A percentile compares a stretch with the other conserved stretches of the same genome.
phyloP scores from a whole-genome alignment of 176 grass and related monocot genomes.

The Avena sativa region DNA sequence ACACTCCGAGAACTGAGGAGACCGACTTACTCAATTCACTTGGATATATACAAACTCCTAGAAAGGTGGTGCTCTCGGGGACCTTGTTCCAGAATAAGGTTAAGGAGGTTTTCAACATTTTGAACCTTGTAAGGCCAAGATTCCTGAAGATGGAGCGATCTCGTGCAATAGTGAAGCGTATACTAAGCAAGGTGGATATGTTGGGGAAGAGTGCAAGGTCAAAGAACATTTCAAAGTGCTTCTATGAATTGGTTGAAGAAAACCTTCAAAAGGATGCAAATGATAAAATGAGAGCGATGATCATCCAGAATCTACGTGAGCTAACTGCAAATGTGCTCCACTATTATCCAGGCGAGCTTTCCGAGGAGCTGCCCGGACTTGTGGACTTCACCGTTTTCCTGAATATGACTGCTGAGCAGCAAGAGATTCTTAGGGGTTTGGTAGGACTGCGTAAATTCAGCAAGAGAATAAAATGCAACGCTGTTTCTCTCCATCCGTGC shows the following conservation, averaged over 20 bases:
- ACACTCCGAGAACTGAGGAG: conserved; percentile 80
- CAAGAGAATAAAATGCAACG: conserved; percentile 57
- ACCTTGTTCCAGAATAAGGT: conserved; percentile 91
- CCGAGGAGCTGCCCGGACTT: conserved; percentile 78
- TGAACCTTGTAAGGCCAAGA: conserved; percentile 78
- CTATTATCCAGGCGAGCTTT: conserved; percentile 78
- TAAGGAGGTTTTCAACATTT: conserved; percentile 85
- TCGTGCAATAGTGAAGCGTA: conserved; percentile 62
- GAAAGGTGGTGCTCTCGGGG: conserved; percentile 91
- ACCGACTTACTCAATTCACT: conserved; percentile 74
- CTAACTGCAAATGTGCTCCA: conserved; percentile 80
- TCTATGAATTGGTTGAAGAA: conserved; percentile 80
- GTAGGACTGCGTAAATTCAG: conserved; percentile 48
- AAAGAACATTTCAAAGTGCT: conserved; percentile 41
- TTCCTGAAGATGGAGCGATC: conserved; percentile 69
- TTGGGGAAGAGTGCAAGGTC: conserved; percentile 45
- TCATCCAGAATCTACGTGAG: conserved; percentile 72
- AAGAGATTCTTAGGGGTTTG: conserved; percentile 49
- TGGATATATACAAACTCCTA: conserved; percentile 65
- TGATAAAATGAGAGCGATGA: conserved; percentile 56
- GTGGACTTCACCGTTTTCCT: conserved; percentile 77
- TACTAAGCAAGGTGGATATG: conserved; percentile 73
- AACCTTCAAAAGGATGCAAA: conserved; percentile 67
- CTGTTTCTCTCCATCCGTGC: conserved; percentile 75
- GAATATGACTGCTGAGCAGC: conserved; percentile 60